phyloP scores from a whole-genome alignment of 768 basidiomycete species.

The Mycena kentingensis region DNA sequence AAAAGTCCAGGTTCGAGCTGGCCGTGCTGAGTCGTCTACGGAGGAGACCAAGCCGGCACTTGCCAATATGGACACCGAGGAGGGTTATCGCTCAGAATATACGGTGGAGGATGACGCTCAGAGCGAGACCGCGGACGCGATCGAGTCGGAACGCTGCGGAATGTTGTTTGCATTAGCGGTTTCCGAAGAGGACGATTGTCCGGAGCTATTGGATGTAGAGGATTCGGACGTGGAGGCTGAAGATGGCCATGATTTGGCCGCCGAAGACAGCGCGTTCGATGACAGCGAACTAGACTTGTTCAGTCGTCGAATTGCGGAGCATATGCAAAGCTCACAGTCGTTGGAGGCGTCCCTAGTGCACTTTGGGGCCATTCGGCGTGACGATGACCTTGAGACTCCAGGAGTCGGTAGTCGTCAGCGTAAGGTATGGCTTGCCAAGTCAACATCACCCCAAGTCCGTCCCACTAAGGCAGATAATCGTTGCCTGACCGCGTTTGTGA shows the following conservation, averaged over 20 bases:
- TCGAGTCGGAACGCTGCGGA: neutral
- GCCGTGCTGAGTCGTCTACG: neutral
- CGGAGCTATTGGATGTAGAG: neutral
- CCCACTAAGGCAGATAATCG: neutral
- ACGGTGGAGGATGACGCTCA: neutral
- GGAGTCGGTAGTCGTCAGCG: neutral
- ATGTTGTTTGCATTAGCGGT: neutral
- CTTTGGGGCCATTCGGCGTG: neutral
- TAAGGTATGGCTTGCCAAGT: neutral
- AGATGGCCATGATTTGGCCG: neutral
- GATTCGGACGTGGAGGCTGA: neutral
- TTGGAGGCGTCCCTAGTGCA: neutral
- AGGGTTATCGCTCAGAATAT: neutral
- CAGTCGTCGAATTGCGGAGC: neutral
- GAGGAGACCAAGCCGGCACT: neutral
- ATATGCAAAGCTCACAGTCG: neutral
- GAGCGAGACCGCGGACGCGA: neutral
- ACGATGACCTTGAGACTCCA: neutral
- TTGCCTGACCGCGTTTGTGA: slow-evolving; percentile 6
- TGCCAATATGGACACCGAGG: neutral
- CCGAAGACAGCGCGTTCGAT: no score
- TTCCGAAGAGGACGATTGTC: neutral
- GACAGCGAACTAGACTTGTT: neutral
- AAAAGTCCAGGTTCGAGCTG: neutral
- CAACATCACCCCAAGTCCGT: neutral